phyloP scores from a whole-genome alignment of 306 rosid genomes.

The Elaeagnus macrophylla region DNA sequence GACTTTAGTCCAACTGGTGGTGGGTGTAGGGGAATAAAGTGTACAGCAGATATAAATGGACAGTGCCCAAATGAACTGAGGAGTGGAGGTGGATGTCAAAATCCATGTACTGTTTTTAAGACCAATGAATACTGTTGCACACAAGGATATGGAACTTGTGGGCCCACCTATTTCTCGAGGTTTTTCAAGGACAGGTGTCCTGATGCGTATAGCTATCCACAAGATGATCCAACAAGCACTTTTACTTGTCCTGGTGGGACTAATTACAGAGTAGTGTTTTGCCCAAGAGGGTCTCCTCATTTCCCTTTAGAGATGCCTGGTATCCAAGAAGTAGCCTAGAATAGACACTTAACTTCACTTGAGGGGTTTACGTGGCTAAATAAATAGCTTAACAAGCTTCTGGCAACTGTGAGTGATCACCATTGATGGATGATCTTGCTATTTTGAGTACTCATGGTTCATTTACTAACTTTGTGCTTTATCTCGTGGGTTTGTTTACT shows the following conservation, averaged over 20 bases:
- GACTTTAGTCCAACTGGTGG: conserved; percentile 8
- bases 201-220: conserved; percentile 13
- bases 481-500: no score
- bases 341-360: no score
- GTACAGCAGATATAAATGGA: conserved; percentile 32
- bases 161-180: conserved; percentile 9
- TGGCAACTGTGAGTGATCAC: no score
- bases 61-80: conserved; percentile 40
- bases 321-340: no score
- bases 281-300: conserved; percentile 1
- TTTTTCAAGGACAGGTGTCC: conserved; percentile 11
- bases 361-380: no score
- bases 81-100: conserved; percentile 40
- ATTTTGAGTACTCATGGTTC: no score
- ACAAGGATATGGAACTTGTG: conserved; percentile 15
- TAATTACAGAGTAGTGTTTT: conserved; percentile 13
- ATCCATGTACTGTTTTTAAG: conserved; percentile 20
- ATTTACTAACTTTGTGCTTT: no score
- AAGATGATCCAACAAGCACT: conserved; percentile 7
- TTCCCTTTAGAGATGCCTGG: no score
- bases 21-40: conserved; percentile 11
- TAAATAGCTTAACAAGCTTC: no score
- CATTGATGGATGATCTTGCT: no score
- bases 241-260: conserved; percentile 17
- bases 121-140: conserved; percentile 12